Base-by-base conservation (phyloP, 352 stramenopile genomes). In the Pelagophyceae sp. region DNA sequence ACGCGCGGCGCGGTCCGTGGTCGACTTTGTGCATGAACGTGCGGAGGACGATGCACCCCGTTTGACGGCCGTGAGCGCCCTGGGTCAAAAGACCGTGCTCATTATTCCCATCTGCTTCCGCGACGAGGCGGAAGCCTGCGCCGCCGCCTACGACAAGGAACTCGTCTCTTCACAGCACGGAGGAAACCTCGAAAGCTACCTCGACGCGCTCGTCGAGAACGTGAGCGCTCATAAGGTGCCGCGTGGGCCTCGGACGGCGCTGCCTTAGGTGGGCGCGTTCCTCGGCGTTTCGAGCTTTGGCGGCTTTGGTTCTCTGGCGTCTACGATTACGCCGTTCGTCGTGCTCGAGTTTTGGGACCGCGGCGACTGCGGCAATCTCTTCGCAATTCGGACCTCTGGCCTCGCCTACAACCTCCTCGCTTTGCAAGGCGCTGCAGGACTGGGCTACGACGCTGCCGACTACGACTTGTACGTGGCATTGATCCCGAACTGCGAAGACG, bases 391-490 rank as follows among this genome's bases (percentile, higher is more conserved):
- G 45, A 23, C 11, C 11, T 11, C 11, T 23, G 23, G 11, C 23
- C 11, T 54, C 11, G 45, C 11, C 23, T 54, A 54, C 45, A 23
- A 54, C 11, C 23, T 23, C 45, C 45, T 54, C 11, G 45, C 11
- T 23, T 23, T 54, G 11, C 11, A 11, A 11, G 45, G 45, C 11
- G 45, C 45, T 23, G 11, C 11, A 54, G 45, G 11, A 11, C 45
- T 23, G 54, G 54, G 54, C 15, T 31, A 31, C 54, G 54, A 63
- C 54, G 2, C 11, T 5, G 27, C 17, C 3, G 31, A 37, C 11
- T 71, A 45, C 61, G 61, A 71, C 61, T 71, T 71, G n/a, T 20
- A 27, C 29, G 61, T 71, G n/a, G 31, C 38, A 27, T 11, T 27
- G 1, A 37, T 71, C 11, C 61, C 61, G 5, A 27, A 40, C 29